Percentiles rank a stretch among this genome's conserved stretches.
Evolutionary conservation across 2,329 filamentous ascomycete species (phyloP).

Genomic region (Ascochyta rabiei): DNA sequence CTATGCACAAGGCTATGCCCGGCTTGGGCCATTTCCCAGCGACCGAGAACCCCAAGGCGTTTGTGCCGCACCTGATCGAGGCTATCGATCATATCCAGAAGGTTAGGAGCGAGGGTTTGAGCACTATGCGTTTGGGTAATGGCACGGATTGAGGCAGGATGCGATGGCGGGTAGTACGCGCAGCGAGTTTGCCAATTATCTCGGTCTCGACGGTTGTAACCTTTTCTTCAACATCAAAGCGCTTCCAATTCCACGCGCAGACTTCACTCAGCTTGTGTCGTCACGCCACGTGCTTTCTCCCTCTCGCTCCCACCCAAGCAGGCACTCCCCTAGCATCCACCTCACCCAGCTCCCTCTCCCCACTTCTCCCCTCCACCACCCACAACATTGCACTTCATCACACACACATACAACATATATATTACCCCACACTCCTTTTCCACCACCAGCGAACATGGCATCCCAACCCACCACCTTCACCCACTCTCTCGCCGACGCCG

Average conservation of each 20-base stretch:
- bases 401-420: background rate
- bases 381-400: background rate
- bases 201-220: too few species aligned
- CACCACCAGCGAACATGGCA: too few species aligned
- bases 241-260: too few species aligned
- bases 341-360: background rate
- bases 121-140: conserved; percentile 39
- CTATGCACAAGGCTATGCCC: conserved; percentile 53
- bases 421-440: background rate
- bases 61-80: conserved; percentile 48
- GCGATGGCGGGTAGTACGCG: background rate
- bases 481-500: background rate
- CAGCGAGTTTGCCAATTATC: background rate
- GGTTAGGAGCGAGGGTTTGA: conserved; percentile 37
- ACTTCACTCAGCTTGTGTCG: too few species aligned
- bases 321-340: too few species aligned
- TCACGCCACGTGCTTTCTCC: too few species aligned
- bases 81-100: conserved; percentile 48
- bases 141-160: conserved; percentile 25
- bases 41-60: conserved; percentile 52
- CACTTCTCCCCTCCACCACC: background rate
- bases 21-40: conserved; percentile 57
- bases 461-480: background rate
- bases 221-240: too few species aligned
- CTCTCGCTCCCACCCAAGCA: too few species aligned